Base-by-base conservation (phyloP, 1,139 yeast species). In the Spathaspora sp. region DNA sequence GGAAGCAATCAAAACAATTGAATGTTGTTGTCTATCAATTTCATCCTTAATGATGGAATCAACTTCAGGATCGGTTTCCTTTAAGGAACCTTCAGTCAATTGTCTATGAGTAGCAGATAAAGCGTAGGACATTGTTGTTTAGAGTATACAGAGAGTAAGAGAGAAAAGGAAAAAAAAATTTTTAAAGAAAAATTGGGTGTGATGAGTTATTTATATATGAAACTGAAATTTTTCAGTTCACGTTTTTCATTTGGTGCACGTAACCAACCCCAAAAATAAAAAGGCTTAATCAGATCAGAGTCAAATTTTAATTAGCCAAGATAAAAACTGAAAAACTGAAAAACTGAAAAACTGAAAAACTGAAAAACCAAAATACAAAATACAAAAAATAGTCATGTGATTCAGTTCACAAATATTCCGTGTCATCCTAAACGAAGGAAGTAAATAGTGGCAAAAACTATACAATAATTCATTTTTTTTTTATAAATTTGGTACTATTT, bases 1-100 rank as follows among this genome's bases (percentile, higher is more conserved):
- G 47, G 96, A 88, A 31, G 99, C 97, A 69, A 93, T 93, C 68
- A 93, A 78, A 46, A 89, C 96, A 64, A 93, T 86, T 31, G 97
- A 89, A 70, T 89, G 96, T 74, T 84, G 86, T 77, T 93, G 99
- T 77, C 99, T 88, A 60, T 83, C 84, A 59, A 87, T 82, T 74
- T 93, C 99, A 67, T 86, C 89, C 61, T 84, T 81, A 68, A 90
- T 82, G 73, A 90, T 89, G 55, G 77, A 75, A 55, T 84, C 87
- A 56, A 89, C 90, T 68, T 86, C 91, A 46, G 95, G 95, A 66
- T 89, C 96, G 56, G 86, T 81, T 57, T 84, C 88, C 60, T 76
- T 74, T 60, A 86, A 74, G 61, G 81, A 87, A 60, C 82, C 84
- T 63, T 82, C 83, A 57, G 85, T 83, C 70, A 84, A 69, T 56